Base-by-base conservation (phyloP, 1,139 yeast genomes). In the Geotrichum histeridarum region DNA sequence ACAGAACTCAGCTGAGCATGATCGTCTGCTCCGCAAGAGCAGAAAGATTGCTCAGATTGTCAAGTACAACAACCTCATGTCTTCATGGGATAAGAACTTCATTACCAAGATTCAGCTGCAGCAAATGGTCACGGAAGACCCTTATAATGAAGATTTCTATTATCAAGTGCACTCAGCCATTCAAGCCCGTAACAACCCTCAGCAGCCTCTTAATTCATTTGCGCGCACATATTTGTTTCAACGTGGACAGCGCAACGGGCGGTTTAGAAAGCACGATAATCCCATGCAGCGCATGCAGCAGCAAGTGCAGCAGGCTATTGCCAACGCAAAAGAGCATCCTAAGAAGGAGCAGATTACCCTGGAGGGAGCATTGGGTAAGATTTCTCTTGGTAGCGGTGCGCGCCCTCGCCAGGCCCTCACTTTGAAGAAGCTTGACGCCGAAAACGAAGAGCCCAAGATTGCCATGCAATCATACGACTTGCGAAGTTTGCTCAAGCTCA, bases 261-360 rank as follows among this genome's bases (percentile, higher is more conserved):
- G 95, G 68, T 80, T 82, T 64, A 84, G 87, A 73, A 78, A 96
- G 67, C 57, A 64, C 39, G 96, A 89, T 70, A 86, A 91, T 62
- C 97, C 97, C 0, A 78, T 91, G 65, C 96, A 88, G 73, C 84
- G 96, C 77, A 91, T 93, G 97, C 98, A 93, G 74, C 96, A 91
- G 67, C 98, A 93, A 73, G 97, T 94, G 55, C 95, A 91, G 68
- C 87, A 87, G 67, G 98, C 98, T 8, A 97, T 93, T 22, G 87
- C 95, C 48, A 94, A 89, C 52, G 97, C 97, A 39, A 87, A 89
- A 67, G 96, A 89, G 66, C 82, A 88, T 67, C 93, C 95, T 61
- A 86, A 84, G 74, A 78, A 79, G 64, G 82, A 81, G 35, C 86
- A 81, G 62, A 77, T 81, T 60, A 83, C 84, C 51, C 83, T 84